phyloP scores from a whole-genome alignment of 805 yeast species.

The Kodamaea jinghongensis region DNA sequence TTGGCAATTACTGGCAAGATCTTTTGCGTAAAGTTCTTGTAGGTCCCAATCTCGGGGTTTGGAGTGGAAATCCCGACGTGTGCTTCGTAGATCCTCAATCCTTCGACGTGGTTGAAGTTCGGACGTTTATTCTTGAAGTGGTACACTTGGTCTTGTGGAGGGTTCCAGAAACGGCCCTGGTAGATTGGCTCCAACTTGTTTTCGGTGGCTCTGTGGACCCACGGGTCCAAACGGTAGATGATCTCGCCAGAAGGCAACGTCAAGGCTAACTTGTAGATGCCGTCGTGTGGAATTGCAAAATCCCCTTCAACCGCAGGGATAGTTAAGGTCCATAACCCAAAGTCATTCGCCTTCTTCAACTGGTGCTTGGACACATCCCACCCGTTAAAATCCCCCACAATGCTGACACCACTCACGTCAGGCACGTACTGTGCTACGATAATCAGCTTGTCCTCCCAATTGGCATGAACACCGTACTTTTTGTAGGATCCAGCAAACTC shows the following conservation, averaged over 20 bases:
- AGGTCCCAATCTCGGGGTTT: slow-evolving; percentile 80
- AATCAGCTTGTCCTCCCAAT: slow-evolving; percentile 49
- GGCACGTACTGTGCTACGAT: slow-evolving; percentile 87
- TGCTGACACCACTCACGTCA: slow-evolving; percentile 66
- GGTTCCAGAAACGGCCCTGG: slow-evolving; percentile 95
- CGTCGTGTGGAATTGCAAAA: slow-evolving; percentile 76
- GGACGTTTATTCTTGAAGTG: slow-evolving; percentile 68
- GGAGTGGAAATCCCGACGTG: slow-evolving; percentile 94
- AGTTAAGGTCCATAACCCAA: slow-evolving; percentile 64
- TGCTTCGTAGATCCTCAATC: slow-evolving; percentile 84
- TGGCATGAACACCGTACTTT: slow-evolving; percentile 72
- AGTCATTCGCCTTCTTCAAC: slow-evolving; percentile 55
- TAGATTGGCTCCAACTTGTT: slow-evolving; percentile 53
- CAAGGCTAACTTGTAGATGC: slow-evolving; percentile 71
- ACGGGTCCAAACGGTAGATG: slow-evolving; percentile 83
- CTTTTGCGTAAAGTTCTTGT: slow-evolving; percentile 77
- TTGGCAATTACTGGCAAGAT: slow-evolving; percentile 81
- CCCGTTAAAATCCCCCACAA: slow-evolving; percentile 90
- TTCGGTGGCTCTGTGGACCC: slow-evolving; percentile 82
- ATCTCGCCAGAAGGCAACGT: slow-evolving; percentile 63
- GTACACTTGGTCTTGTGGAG: slow-evolving; percentile 45
- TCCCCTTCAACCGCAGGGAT: slow-evolving; percentile 57
- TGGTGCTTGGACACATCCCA: slow-evolving; percentile 66
- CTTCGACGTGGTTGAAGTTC: slow-evolving; percentile 33
- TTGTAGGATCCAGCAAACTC: slow-evolving; percentile 76